These are phyloP conservation scores for Sclerotinia borealis DNA, from an alignment of 2,329 filamentous ascomycete species.

Conservation along the genomic window DNA sequence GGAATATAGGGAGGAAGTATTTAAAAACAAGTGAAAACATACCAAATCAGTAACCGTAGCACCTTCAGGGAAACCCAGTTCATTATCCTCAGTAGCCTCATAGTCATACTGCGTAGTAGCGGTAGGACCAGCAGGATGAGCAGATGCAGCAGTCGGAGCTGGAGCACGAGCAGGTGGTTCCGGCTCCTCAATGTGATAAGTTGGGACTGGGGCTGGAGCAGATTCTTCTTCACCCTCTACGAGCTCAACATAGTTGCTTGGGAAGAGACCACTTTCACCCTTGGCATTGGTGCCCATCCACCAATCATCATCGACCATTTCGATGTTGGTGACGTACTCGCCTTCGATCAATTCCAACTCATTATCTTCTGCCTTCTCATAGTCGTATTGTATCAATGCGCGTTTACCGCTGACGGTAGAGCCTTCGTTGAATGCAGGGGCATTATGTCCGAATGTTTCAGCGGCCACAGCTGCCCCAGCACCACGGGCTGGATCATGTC, in stretches of 20 bases:
- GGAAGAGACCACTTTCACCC: constrained; percentile 87
- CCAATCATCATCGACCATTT: constrained; percentile 98
- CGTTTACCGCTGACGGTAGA: constrained; percentile 55
- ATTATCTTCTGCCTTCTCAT: constrained; percentile 96
- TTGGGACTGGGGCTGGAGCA: constrained; percentile 26
- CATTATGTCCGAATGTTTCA: constrained; percentile 38
- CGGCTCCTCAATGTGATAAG: constrained; percentile 24
- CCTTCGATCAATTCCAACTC: constrained; percentile 89
- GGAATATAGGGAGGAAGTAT: background rate
- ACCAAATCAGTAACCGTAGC: constrained; percentile 74
- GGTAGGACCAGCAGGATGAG: constrained; percentile 7
- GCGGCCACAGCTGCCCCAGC: constrained; percentile 50
- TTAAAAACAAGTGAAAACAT: constrained; percentile 35
- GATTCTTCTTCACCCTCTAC: constrained; percentile 54
- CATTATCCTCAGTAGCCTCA: constrained; percentile 92
- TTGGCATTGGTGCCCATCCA: constrained; percentile 89
- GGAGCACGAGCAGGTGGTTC: constrained; percentile 31
- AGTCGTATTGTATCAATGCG: constrained; percentile 85
- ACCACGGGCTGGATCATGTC: constrained; percentile 53
- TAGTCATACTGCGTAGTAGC: constrained; percentile 92
- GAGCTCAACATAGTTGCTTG: constrained; percentile 93
- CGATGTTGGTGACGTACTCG: constrained; percentile 82
- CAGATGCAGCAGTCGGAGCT: constrained; percentile 50
- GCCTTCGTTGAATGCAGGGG: constrained; percentile 36
- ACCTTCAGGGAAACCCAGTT: constrained; percentile 79